Evolutionary conservation across 139 green algal genomes (phyloP), one percentile per base, ranked within the genome.

Genomic region (Pleodorina starrii): DNA sequence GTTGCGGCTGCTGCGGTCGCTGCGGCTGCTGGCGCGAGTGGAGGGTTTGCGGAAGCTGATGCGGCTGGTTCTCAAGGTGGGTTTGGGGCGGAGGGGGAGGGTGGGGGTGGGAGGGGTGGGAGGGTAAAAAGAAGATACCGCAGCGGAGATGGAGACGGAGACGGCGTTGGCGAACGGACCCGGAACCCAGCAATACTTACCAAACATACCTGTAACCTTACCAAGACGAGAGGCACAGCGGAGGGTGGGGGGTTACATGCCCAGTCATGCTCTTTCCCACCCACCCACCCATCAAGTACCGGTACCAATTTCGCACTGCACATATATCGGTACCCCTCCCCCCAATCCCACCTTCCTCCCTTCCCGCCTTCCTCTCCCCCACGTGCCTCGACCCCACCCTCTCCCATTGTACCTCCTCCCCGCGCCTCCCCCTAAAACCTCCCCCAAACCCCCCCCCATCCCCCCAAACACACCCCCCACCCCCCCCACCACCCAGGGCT

Each of bases 1-100:
- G 40, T 83, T 95, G 38, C 84, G 92, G 46, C 60, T 90, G 3
- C 77, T 90, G 87, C 60, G 87, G 60, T 86, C 93, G 71, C 82
- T 96, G 48, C 80, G 92, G 44, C 93, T 93, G 12, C 83, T 97
- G 17, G 69, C 60, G 0, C 36, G 66, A 0, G 29, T 87, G 1
- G 38, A 87, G 77, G 35, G 16, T 11, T 46, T 90, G 77, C 66
- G 77, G 3, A 80, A 81, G 66, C 78, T 90, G 63, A 60, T 87
- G 57, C 40, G 72, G 35, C 32, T 87, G 87, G 77, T 90, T n/a
- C 48, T 90, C 36, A 75, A 76, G 69, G 84, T 82, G 84, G 36
- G 84, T 10, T 19, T 21, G 54, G 54, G 9, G 17, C 51, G 51
- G 51, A 60, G 51, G 51, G 51, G 51, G 17, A 17, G 51, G 7